These are phyloP conservation scores for Abrus pulchellus DNA, from an alignment of 306 rosid species.

Conservation along the genomic window DNA sequence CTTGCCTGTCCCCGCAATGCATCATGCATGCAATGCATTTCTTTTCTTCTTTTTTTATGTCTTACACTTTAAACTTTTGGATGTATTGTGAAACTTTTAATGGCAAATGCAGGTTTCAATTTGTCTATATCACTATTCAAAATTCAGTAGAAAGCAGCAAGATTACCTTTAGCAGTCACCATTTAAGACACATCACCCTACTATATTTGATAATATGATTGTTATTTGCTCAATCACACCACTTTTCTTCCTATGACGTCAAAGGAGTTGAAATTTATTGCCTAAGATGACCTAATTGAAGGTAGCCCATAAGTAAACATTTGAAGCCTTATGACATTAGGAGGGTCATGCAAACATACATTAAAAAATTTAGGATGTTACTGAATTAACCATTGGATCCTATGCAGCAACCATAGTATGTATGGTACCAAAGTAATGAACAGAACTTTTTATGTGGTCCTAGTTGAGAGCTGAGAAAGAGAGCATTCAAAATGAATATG, in stretches of 20 bases:
- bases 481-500: conserved; percentile 32
- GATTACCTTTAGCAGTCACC: conserved; percentile 38
- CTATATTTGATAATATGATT: conserved; percentile 39
- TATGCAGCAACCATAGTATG: background rate
- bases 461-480: conserved; percentile 24
- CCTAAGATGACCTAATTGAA: conserved; percentile 36
- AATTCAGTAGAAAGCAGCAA: conserved; percentile 8
- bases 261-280: conserved; percentile 49
- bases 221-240: conserved; percentile 20
- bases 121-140: conserved; percentile 48
- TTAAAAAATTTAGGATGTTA: conserved; percentile 14
- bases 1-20: conserved; percentile 48
- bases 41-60: conserved; percentile 28
- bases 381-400: conserved; percentile 49
- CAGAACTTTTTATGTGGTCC: conserved; percentile 32
- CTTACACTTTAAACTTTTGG: conserved; percentile 43
- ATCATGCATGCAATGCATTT: conserved; percentile 42
- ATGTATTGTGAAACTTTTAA: conserved; percentile 40
- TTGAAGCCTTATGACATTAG: background rate
- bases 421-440: conserved; percentile 18
- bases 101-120: conserved; percentile 40
- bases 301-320: conserved; percentile 37
- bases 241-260: conserved; percentile 52
- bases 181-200: conserved; percentile 39
- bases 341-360: conserved; percentile 23